These are phyloP conservation scores for Helotiales sp. DNA, from an alignment of 2,329 filamentous ascomycete genomes.

Conservation along the genomic window DNA sequence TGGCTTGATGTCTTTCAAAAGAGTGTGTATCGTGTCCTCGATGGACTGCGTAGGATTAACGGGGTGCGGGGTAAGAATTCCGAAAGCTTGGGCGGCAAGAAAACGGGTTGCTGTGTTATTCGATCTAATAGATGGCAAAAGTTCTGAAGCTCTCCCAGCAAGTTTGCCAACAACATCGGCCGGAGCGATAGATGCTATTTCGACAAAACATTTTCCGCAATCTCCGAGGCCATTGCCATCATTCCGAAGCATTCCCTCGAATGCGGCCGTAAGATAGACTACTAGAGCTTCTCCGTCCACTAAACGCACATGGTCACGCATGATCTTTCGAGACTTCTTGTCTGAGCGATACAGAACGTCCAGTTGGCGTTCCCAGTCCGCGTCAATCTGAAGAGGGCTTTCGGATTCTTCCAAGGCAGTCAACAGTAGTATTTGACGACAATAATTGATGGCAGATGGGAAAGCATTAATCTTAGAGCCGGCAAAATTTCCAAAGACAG, in stretches of 20 bases:
- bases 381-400: conserved; percentile 53
- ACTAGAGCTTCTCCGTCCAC: conserved; percentile 41
- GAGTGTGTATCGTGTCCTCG: conserved; percentile 41
- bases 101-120: conserved; percentile 70
- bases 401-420: conserved; percentile 44
- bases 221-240: conserved; percentile 42
- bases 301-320: conserved; percentile 54
- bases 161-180: conserved; percentile 52
- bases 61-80: conserved; percentile 72
- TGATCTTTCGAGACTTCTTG: conserved; percentile 58
- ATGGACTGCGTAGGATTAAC: conserved; percentile 43
- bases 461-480: conserved; percentile 56
- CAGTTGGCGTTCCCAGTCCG: conserved; percentile 82
- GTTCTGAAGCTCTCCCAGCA: conserved; percentile 46
- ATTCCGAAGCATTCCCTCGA: conserved; percentile 54
- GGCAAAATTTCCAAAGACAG: conserved; percentile 39
- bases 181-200: conserved; percentile 52
- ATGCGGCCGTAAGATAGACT: conserved; percentile 52
- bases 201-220: conserved; percentile 53
- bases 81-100: conserved; percentile 69
- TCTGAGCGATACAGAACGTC: conserved; percentile 73
- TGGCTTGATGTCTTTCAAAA: conserved; percentile 46
- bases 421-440: conserved; percentile 59
- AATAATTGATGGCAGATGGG: conserved; percentile 69
- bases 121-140: conserved; percentile 64